Percentiles rank a stretch among this genome's conserved stretches.
phyloP scores from a whole-genome alignment of 768 basidiomycete genomes.

The Lentinula lateritia region DNA sequence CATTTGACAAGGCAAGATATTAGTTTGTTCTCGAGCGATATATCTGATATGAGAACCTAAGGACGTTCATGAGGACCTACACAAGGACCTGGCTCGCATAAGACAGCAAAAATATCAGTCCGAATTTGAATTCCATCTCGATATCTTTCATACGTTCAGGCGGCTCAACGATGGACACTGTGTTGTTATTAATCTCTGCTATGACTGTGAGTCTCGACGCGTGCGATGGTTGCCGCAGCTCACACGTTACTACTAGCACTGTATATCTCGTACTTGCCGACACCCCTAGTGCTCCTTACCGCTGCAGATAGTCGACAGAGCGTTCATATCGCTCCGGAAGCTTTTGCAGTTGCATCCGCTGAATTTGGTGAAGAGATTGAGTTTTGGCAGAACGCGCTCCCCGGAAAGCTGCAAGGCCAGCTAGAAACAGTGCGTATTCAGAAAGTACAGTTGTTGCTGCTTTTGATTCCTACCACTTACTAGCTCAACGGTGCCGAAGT shows the following conservation, averaged over 20 bases:
- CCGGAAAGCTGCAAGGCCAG: conserved; percentile 38
- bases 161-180: conserved; percentile 56
- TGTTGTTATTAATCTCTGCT: conserved; percentile 50
- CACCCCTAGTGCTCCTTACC: conserved; percentile 44
- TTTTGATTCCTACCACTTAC: background rate
- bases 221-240: background rate
- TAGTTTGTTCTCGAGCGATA: background rate
- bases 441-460: background rate
- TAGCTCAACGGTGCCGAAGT: conserved; percentile 47
- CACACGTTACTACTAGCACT: conserved; percentile 21
- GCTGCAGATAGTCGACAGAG: conserved; percentile 36
- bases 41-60: conserved; percentile 9
- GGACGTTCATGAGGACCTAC: conserved; percentile 54
- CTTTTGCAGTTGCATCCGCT: conserved; percentile 42
- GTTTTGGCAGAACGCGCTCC: conserved; percentile 50
- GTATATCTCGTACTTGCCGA: conserved; percentile 43
- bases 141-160: conserved; percentile 48
- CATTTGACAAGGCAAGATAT: conserved; percentile 26
- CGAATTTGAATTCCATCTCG: conserved; percentile 53
- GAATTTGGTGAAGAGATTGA: conserved; percentile 48
- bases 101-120: conserved; percentile 35
- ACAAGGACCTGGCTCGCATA: conserved; percentile 44
- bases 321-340: conserved; percentile 49
- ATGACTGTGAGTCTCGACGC: conserved; percentile 32
- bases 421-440: background rate